phyloP scores from a whole-genome alignment of 257 asterid genomes.

The Eucommia ulmoides region DNA sequence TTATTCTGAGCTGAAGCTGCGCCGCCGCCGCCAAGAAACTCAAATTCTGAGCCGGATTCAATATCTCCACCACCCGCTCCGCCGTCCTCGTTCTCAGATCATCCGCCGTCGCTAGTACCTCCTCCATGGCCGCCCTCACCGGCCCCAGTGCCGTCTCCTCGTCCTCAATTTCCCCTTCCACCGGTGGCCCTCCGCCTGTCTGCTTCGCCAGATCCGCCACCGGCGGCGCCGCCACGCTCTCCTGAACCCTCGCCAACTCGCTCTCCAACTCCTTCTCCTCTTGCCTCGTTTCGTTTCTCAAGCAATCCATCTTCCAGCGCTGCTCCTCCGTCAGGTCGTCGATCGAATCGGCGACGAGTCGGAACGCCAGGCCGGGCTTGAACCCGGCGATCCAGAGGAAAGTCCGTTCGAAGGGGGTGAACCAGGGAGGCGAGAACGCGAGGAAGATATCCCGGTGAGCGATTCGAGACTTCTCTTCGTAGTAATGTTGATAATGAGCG shows the following conservation, averaged over 20 bases:
- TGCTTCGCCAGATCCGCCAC: background rate
- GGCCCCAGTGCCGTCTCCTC: background rate
- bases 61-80: background rate
- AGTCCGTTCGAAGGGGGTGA: background rate
- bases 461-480: background rate
- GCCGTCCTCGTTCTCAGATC: background rate
- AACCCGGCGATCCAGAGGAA: background rate
- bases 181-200: background rate
- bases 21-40: background rate
- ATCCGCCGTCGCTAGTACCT: background rate
- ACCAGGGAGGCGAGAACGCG: background rate
- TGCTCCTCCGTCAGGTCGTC: background rate
- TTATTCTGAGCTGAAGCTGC: background rate
- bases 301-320: background rate
- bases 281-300: background rate
- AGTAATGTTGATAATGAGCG: background rate
- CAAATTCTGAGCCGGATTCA: background rate
- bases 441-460: background rate
- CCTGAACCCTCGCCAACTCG: background rate
- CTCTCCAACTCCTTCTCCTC: background rate
- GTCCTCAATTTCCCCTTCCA: background rate
- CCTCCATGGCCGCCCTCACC: background rate
- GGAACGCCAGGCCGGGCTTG: background rate
- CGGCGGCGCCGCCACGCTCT: conserved; percentile 1
- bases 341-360: background rate